Conservation (phyloP, 257 asterid genomes). For the Capsicum rhomboideum region DNA sequence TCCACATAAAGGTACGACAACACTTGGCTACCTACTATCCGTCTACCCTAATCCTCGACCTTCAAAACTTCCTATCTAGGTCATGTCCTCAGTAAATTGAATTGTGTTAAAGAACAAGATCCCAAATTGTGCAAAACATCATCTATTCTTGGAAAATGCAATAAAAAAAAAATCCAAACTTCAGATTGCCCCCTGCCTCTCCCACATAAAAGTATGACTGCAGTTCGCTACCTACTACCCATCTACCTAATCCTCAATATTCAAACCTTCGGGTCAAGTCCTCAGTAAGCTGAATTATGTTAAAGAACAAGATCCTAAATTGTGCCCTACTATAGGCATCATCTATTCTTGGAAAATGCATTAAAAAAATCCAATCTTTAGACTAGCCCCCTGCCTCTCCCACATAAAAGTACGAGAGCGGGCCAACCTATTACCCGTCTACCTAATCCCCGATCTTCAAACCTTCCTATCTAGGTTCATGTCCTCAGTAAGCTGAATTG, state of each 20-base stretch:
- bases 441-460: background rate
- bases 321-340: background rate
- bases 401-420: background rate
- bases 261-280: background rate
- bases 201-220: background rate
- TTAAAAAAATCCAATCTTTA: background rate
- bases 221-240: background rate
- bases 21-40: background rate
- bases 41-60: background rate
- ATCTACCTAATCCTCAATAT: background rate
- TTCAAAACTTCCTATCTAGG: background rate
- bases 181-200: background rate
- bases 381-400: background rate
- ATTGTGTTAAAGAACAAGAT: background rate
- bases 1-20: background rate
- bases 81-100: background rate
- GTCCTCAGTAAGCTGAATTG: background rate
- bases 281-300: background rate
- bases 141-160: background rate
- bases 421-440: background rate
- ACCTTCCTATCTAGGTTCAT: background rate
- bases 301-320: background rate
- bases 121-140: background rate
- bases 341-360: background rate
- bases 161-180: background rate